Evolutionary conservation across 1,284 basidiomycete species (phyloP), one percentile per base, ranked within the genome.

Genomic region (Marasmius fiardii): DNA sequence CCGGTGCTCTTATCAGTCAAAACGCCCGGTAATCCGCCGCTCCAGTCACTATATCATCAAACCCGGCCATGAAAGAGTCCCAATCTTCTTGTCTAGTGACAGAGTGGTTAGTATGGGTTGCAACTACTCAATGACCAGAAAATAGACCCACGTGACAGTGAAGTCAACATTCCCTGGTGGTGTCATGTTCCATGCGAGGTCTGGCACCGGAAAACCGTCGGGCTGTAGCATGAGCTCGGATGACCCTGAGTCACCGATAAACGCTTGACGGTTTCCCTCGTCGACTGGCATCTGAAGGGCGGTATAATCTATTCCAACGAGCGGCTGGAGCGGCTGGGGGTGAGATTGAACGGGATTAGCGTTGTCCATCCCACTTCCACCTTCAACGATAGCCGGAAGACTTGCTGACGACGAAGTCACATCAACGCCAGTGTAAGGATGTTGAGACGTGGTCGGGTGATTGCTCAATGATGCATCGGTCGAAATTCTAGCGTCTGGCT

Each of bases 1-100:
- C n/a, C n/a, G n/a, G 28, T 31, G 4, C 28, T 31, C 28, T 31
- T 31, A 10, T 55, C 52, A 33, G 60, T 31, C 28, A 65, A 64
- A 16, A 63, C 57, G 31, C 54, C 60, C 1, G 55, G 34, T 20
- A 58, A 56, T 4, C 39, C 31, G 35, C 21, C 20, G 35, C 58
- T 1, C 55, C 10, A 21, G 31, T 56, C 4, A 55, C 16, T 20
- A 57, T 24, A 33, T 53, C 31, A 26, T 49, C 51, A 5, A 53
- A 35, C 34, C 43, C 48, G n/a, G 50, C 33, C 51, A 56, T 56
- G 23, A 56, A 56, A 4, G 33, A 28, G 35, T 52, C 37, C 55
- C 55, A 56, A 34, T 56, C 55, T 14, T 47, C 48, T 44, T 55
- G 54, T 20, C 54, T 55, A 28, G n/a, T 33, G 31, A 33, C 20